Evolutionary conservation across 352 stramenopile species (phyloP), one percentile per base, ranked within the genome.

Genomic region (Phytophthora citricola): DNA sequence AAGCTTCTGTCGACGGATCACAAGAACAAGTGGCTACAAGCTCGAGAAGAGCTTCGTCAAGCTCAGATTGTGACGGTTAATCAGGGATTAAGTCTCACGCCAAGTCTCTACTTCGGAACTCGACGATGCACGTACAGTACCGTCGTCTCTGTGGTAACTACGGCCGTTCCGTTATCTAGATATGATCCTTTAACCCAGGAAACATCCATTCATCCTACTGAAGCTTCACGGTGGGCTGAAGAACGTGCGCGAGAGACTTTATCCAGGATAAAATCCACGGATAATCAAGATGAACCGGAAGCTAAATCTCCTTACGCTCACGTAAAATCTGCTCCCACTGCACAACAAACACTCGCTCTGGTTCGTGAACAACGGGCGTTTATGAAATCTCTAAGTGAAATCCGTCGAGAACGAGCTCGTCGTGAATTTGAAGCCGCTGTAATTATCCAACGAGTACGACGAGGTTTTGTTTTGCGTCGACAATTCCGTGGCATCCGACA

Each of bases 51-150:
- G 26, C 45, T 66, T 24, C 78, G 74, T 4, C 82, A 89, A 31
- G 66, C 72, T 12, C 75, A 73, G 15, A 78, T 93, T 53, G 82
- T 93, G 62, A 79, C 66, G 3, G 79, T 90, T 15, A 82, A 87
- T 47, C 63, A 89, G 56, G 73, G 73, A 24, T 64, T 90, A 44
- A 76, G 64, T 17, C 51, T 83, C 44, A 79, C 80, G 12, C 80
- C 84, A 24, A 81, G 72, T 58, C 66, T 92, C 27, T 92, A 92
- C 75, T 92, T 92, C 51, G 79, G 84, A 31, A 91, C 84, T 7
- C 70, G 84, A 11, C 76, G 84, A 27, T 89, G 76, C 47, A 92
- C 84, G 2, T 91, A 91, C 69, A 91, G 80, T 71, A 83, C 87
- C 24, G 79, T 92, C 62, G 68, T 91, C 15, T 89, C 78, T 9